These are phyloP conservation scores for Biscogniauxia mediterranea DNA, from an alignment of 2,329 filamentous ascomycete species.

Conservation along the genomic window DNA sequence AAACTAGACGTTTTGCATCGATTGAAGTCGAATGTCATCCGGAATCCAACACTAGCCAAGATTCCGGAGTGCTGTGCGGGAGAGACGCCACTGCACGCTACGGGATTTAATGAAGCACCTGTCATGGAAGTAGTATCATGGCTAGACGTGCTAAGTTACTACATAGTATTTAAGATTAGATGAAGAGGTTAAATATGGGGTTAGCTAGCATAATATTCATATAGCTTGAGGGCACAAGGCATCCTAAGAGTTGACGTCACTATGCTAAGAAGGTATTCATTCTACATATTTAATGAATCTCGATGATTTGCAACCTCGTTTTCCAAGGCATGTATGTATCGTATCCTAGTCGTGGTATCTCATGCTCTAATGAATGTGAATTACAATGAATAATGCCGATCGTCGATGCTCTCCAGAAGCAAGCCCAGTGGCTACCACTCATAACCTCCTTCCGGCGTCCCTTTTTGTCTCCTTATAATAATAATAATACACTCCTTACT, in stretches of 20 bases:
- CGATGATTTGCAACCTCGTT: neutral
- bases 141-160: no score
- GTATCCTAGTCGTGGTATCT: neutral
- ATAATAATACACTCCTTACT: neutral
- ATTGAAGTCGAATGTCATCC: no score
- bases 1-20: no score
- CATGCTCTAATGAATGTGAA: neutral
- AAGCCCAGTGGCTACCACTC: neutral
- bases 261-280: neutral
- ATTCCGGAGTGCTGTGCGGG: no score
- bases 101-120: no score
- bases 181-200: no score
- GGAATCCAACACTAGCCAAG: no score
- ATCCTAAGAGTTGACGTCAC: neutral
- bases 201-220: neutral
- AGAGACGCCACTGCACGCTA: no score
- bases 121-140: no score
- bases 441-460: neutral
- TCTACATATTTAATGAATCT: neutral
- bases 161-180: no score
- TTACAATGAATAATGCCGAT: neutral
- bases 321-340: neutral
- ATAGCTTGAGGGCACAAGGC: neutral
- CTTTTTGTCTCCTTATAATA: neutral
- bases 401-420: neutral